Base-by-base conservation (phyloP, 2,329 filamentous ascomycete species). In the Cercospora zeina region DNA sequence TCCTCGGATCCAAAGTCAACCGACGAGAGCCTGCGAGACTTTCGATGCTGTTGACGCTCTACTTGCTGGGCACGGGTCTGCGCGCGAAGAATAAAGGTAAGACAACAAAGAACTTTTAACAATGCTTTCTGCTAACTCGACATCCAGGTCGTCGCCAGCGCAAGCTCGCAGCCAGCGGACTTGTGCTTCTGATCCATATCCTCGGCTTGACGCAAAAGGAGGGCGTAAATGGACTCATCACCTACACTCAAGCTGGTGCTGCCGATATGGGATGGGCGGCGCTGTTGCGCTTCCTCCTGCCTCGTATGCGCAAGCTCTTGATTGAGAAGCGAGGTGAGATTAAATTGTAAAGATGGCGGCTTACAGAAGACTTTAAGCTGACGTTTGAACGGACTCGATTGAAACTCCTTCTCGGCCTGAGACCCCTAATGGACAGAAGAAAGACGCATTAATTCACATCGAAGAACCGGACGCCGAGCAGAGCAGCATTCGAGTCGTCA, bases 261-360 rank as follows among this genome's bases (percentile, higher is more conserved):
- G 27, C 27, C 10, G 49, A 53, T 8, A 11, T 53, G 49, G 49
- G 49, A 16, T 53, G 49, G 49, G 49, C 49, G 3, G 31, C 49
- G 11, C 0, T 53, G n/a, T 10, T 53, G 49, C 31, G 30, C 16
- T 53, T 53, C 30, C 27, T n/a, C 2, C 11, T 53, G 49, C 49
- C 49, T 33, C 49, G 49, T 3, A 34, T 34, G 49, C 49, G 49
- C n/a, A 53, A 53, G 11, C 19, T 53, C 30, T 34, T 53, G 49
- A 53, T 31, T 34, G 49, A 53, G n/a, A 21, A 34, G 30, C 49
- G 34, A 34, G 49, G 49, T 53, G 19, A 13, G 27, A 13, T 27
- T 10, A 11, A n/a, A 4, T 13, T 2, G 31, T 13, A 34, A 10
- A 21, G 27, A 39, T 16, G 7, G n/a, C 4, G 19, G 30, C 14